Base-by-base conservation (phyloP, 2,329 filamentous ascomycete genomes). In the Aplosporella prunicola region DNA sequence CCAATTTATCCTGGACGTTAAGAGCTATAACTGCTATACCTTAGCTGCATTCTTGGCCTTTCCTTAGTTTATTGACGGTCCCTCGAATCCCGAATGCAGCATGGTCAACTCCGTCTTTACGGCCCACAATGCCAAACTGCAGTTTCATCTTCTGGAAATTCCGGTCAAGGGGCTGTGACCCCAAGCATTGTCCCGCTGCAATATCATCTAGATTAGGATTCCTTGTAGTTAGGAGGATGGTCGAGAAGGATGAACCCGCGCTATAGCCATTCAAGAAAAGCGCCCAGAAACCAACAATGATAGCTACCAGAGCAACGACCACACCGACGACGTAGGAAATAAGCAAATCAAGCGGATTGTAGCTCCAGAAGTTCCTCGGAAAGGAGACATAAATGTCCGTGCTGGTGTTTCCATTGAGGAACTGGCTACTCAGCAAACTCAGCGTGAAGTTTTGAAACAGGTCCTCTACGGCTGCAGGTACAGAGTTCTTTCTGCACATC, bases 371-470 rank as follows among this genome's bases (percentile, higher is more conserved):
- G 3, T 5, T 26, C n/a, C 6, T 9, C 20, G n/a, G 11, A 5
- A 14, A 17, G 6, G 29, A 17, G 4, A 26, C 32, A 5, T n/a
- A 15, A 6, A 35, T 13, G 0, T 20, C 15, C 2, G 6, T 17
- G 16, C 13, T 9, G 8, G 23, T 27, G 16, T 10, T 14, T n/a
- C 14, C 15, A 13, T 23, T 14, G 17, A 35, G 28, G 5, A 22
- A 9, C n/a, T 23, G 16, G 17, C 15, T 14, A 4, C 16, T 20
- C 15, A 28, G 16, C 7, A 35, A 25, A 25, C 16, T 22, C 9
- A 35, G 33, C 6, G 33, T 35, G n/a, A 28, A 17, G 33, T 35
- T 35, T 15, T 35, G 17, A 1, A 25, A 27, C 1, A 35, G 33
- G 24, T 35, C 33, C 11, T 35, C 33, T 15, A 35, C 10, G 11